A percentile compares a stretch with the other conserved stretches of the same genome.
phyloP scores from a whole-genome alignment of 306 rosid genomes.

The Albizia julibrissin region DNA sequence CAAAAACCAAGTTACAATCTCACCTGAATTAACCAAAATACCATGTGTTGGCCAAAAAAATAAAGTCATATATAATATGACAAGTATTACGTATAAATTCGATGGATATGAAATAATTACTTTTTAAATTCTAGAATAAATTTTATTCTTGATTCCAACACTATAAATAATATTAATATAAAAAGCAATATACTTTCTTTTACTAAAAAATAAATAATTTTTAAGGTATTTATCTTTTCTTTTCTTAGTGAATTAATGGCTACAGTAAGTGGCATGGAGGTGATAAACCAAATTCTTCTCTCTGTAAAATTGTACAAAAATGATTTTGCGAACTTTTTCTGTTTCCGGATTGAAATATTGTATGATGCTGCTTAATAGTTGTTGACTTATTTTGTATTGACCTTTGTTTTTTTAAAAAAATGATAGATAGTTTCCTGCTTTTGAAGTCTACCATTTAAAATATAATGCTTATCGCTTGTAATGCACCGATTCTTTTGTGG shows the following conservation, averaged over 20 bases:
- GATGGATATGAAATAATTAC: neutral
- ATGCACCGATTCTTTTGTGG: conserved; percentile 6
- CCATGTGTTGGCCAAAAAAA: neutral
- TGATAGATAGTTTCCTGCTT: too few relatives aligned
- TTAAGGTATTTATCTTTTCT: neutral
- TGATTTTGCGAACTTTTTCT: conserved; percentile 9
- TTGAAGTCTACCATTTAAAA: neutral
- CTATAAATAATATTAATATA: neutral
- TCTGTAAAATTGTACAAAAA: conserved; percentile 2
- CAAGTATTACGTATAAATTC: neutral
- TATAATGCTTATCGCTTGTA: neutral
- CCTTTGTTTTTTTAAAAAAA: neutral
- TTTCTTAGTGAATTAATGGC: neutral
- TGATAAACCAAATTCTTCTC: conserved; percentile 16
- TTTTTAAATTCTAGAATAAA: neutral
- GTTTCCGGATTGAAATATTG: neutral
- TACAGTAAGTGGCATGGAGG: neutral
- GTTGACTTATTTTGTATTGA: conserved; percentile 1
- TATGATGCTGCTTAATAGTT: conserved; percentile 7
- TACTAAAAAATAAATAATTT: neutral
- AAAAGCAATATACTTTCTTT: neutral
- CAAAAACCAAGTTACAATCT: neutral
- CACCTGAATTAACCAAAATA: neutral
- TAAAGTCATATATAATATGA: neutral
- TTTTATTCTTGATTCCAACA: neutral